Evolutionary conservation across 176 grass and related monocot species (phyloP).

Genomic region (Cenchrus americanus): DNA sequence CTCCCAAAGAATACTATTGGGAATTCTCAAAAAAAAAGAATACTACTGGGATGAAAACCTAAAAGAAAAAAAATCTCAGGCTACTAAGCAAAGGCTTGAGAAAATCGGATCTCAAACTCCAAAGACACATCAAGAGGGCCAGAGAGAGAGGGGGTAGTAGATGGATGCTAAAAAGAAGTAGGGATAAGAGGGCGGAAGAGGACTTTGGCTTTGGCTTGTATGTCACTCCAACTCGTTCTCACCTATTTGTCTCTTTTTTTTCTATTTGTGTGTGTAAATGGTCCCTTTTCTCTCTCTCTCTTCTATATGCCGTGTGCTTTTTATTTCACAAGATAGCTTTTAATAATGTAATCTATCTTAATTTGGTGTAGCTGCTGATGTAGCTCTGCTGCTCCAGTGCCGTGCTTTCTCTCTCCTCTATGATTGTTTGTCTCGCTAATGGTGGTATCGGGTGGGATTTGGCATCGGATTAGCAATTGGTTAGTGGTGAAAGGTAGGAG

Average conservation of each 20-base stretch:
- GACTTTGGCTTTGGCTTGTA: constrained; percentile 37
- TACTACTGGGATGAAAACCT: not conserved
- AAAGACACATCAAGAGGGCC: not conserved
- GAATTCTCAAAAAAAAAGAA: too few species aligned
- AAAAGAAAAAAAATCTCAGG: not conserved
- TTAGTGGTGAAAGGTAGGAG: constrained; percentile 15
- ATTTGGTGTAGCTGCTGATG: constrained; percentile 23
- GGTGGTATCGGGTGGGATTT: constrained; percentile 21
- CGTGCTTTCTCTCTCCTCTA: constrained; percentile 55
- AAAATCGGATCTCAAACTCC: constrained; percentile 17
- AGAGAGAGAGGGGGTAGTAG: not conserved
- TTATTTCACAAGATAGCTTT: not conserved
- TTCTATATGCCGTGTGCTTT: not conserved
- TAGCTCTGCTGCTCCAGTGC: not conserved
- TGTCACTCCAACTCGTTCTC: constrained; percentile 26
- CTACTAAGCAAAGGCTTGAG: not conserved
- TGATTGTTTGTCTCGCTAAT: constrained; percentile 44
- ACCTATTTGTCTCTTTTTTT: not conserved
- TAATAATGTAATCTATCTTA: not conserved
- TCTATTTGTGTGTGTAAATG: not conserved
- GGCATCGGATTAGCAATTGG: constrained; percentile 9
- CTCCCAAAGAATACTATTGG: constrained; percentile 1
- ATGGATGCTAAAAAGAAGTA: not conserved
- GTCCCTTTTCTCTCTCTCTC: not conserved
- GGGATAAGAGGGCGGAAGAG: not conserved